These are phyloP conservation scores for Mycena rosella DNA, from an alignment of 768 basidiomycete genomes.

Conservation along the genomic window DNA sequence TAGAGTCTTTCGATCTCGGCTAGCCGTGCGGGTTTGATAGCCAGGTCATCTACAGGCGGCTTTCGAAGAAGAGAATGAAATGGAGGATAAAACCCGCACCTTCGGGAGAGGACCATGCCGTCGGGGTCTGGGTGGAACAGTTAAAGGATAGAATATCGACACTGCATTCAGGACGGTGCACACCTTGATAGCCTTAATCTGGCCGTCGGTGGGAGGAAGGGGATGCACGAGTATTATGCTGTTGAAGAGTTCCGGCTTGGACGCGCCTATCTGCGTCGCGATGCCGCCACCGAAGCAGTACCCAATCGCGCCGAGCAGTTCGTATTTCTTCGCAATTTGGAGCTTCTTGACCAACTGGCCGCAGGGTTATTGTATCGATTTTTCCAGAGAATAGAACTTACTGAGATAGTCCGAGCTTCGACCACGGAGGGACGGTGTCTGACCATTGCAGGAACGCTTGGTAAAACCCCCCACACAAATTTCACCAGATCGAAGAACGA, in stretches of 20 bases:
- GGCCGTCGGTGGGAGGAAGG: slow-evolving; percentile 4
- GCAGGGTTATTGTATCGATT: neutral
- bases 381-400: slow-evolving; percentile 31
- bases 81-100: neutral
- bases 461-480: slow-evolving; percentile 41
- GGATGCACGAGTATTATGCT: slow-evolving; percentile 33
- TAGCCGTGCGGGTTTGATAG: slow-evolving; percentile 20
- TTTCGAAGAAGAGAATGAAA: neutral
- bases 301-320: slow-evolving; percentile 58
- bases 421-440: slow-evolving; percentile 49
- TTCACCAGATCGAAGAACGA: slow-evolving; percentile 45
- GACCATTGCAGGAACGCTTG: slow-evolving; percentile 46
- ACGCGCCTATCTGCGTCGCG: slow-evolving; percentile 13
- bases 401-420: slow-evolving; percentile 49
- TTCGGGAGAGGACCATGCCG: slow-evolving; percentile 27
- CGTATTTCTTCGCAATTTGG: slow-evolving; percentile 55
- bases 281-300: slow-evolving; percentile 34
- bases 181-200: slow-evolving; percentile 29
- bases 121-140: slow-evolving; percentile 20
- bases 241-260: slow-evolving; percentile 23
- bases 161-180: too few relatives aligned
- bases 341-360: slow-evolving; percentile 53
- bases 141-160: neutral
- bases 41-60: slow-evolving; percentile 24
- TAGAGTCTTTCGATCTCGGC: slow-evolving; percentile 52